Base-by-base conservation (phyloP, 495 filamentous ascomycete species). In the Tuber brumale region DNA sequence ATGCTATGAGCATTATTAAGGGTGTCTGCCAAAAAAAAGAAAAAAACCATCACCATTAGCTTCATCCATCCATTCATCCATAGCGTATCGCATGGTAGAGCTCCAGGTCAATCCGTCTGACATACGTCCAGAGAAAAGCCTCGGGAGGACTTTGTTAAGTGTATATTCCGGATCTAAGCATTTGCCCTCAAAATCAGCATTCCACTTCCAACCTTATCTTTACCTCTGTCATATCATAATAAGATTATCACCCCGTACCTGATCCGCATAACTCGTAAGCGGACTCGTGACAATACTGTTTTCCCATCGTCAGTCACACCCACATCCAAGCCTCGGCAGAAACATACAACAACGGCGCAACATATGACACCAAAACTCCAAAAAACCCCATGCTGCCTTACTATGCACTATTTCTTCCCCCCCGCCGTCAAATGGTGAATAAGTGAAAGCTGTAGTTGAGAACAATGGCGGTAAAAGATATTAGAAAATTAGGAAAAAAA, bases 1-100 rank as follows among this genome's bases (percentile, higher is more conserved):
- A 97, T 21, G 95, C 92, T 69, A 97, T 90, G 42, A 99, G 92
- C 95, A 99, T 99, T 79, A 99, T 99, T 77, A 98, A 84, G 8
- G 95, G 96, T 70, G 97, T 99, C 83, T 99, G 92, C 51, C 90
- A 84, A 19, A 39, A 19, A 46, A 51, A 42, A 57, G 75, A 57
- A 19, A 12, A 39, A 35, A 39, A 48, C 46, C 48, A 57, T 10
- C 48, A 57, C 37, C 1, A 39, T 57, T 48, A 57, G 42, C 12
- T 41, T n/a, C 27, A 43, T 44, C 8, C 41, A 14, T 16, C 10
- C 14, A 57, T 9, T 3, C 48, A 27, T 57, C 12, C 46, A 7
- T 51, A n/a, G 21, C 8, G 7, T 6, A 12, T 12, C 23, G 23
- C 9, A 27, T 57, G 35, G 12, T 46, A 21, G 66, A 16, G 39